Base-by-base conservation (phyloP, 257 asterid genomes). In the Solanum clarkiae region DNA sequence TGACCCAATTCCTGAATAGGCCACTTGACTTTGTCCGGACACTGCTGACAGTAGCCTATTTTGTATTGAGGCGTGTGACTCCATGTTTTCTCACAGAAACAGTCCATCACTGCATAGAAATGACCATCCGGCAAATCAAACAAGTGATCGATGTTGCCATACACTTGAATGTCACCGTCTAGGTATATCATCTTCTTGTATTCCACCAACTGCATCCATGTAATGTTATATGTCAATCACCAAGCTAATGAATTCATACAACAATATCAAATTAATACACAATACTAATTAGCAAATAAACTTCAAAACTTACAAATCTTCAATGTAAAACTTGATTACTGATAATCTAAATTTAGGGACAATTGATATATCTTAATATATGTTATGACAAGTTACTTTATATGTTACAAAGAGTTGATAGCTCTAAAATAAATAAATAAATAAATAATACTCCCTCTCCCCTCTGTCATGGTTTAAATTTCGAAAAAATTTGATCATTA, bases 51-150 rank as follows among this genome's bases (percentile, higher is more conserved):
- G 74, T 86, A 88, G 13, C 91, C 88, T 7, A 90, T 90, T 10
- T 75, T 68, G 88, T 91, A 85, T 13, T 91, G 92, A 0, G 89
- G 90, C 0, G 90, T 90, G 81, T 88, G 92, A 77, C 89, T 75
- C 93, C 92, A 91, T 87, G 92, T 87, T 68, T 91, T 88, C 86
- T 91, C 95, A 40, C 95, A 91, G 80, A 92, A 89, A 70, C 95
- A 92, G 32, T 92, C 95, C 88, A 88, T 90, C 16, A 92, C 94
- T 0, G 91, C 93, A 15, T 92, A 88, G n/a, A 92, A 87, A 44
- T 87, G 16, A 22, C 91, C 93, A 57, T 87, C 87, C 2, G 88
- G 84, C 80, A 90, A 40, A 9, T 92, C 93, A 59, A 91, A 92
- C 4, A 91, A 85, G 18, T 91, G 84, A 71, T 92, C 95, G 3